Base-by-base conservation (phyloP, 2,329 filamentous ascomycete species). In the Bipolaris bicolor region DNA sequence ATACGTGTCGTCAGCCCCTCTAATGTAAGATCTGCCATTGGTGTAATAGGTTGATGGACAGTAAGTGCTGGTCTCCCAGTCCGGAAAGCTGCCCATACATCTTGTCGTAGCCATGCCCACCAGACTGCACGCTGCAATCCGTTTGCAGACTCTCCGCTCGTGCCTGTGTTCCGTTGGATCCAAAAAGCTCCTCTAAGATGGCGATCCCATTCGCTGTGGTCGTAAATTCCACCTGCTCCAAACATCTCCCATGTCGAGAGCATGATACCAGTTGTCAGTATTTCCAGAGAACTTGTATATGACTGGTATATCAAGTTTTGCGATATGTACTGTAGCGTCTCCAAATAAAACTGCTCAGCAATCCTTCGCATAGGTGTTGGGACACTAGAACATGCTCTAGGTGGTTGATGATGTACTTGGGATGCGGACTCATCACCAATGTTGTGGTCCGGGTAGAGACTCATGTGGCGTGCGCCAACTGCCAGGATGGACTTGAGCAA, bases 201-300 rank as follows among this genome's bases (percentile, higher is more conserved):
- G 1, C 84, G 77, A 60, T 88, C 83, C 86, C 86, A 88, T 49
- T 80, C 81, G 72, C 82, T 70, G 24, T 72, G 64, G 46, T 67
- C 64, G 13, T 64, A 63, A 37, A 55, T 67, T 24, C 80, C 79
- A 2, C 81, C 81, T 9, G 81, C 83, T 44, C 85, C 83, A 15
- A 88, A 81, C 86, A 88, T 88, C 70, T 88, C 86, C 58, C 88
- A 88, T 0, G 83, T 84, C 7, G 83, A 86, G 34, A 88, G 83
- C 34, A 87, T 79, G 1, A 87, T 75, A 0, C 83, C 82, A 0
- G 85, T 88, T 0, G 83, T 82, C 16, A 87, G 76, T 0, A 89
- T 75, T 65, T 88, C 86, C 13, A 78, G 79, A 29, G 82, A 86
- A 31, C 79, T 80, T 9, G 82, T 83, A 64, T 88, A 88, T 0